Evolutionary conservation across 345 rosid genomes (phyloP), one percentile per base, ranked within the genome.

Genomic region (Eucalyptus sp.): DNA sequence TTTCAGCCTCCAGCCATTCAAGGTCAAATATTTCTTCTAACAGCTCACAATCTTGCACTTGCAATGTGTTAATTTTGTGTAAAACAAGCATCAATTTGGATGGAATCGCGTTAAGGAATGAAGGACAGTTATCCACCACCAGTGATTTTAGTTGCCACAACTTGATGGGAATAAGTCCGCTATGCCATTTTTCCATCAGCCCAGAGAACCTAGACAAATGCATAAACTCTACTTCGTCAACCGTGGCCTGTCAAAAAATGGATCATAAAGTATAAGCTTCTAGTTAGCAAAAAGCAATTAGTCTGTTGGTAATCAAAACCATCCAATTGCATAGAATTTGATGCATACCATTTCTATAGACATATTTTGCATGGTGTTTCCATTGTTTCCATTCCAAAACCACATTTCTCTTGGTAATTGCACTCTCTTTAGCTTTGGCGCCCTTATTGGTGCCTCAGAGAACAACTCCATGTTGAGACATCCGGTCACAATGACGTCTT

Each of bases 11-110:
- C 0, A 52, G 8, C 9, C 2, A 0, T 52, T 18, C 9, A 52
- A 52, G 24, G 18, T 52, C 24, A 0, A 52, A 52, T 52, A 52
- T 52, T 1, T 52, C 56, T 52, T 52, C 56, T 52, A 52, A 0
- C 22, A 0, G 0, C 24, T 0, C 0, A 0, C 56, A 52, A 52
- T 52, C 56, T 52, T 17, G 56, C 56, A 51, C 56, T 51, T 51
- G 56, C 22, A 51, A 51, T 17, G 56, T 51, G 1, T 51, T 17
- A 16, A 51, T 51, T 51, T 51, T 51, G 22, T 51, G 22, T 17
- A 51, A 51, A 51, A 17, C 56, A 51, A 51, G 56, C 56, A 51
- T 51, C 56, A 51, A 51, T 13, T 0, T 7, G 4, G 22, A 51
- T 17, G 56, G 56, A 51, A 51, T 51, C 22, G 7, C 22, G 1